Base-by-base conservation (phyloP, 805 yeast genomes). In the Lipomyces sp. region DNA sequence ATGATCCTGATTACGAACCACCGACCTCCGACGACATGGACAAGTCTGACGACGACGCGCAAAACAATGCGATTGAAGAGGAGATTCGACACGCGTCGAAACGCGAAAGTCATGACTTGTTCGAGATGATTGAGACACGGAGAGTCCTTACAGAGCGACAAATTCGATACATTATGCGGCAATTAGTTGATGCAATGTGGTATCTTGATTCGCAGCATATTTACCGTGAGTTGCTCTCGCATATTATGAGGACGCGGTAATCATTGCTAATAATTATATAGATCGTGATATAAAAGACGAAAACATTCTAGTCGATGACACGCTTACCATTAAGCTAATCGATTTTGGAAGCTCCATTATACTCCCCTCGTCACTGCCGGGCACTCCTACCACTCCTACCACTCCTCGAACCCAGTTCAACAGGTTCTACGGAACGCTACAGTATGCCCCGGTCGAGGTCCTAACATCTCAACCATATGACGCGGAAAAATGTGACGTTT, bases 271-370 rank as follows among this genome's bases (percentile, higher is more conserved):
- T 48, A 37, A 35, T 11, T 24, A 5, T 30, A n/a, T 18, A 59
- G 67, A 69, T 50, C 71, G 72, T 5, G 97, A 90, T 75, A 89
- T 90, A 71, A 90, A 90, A 74, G 97, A 90, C 76, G 97, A 90
- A 71, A 90, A 90, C 73, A 84, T 90, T 62, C 89, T 90, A 73
- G 89, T 91, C 58, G 96, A 91, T 74, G 87, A 87, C 63, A 82
- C 87, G 66, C 92, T 92, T 5, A 83, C 87, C 58, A 87, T 89
- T 60, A 90, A 90, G 74, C 78, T 90, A 68, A 90, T 90, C 74
- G 97, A 90, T 79, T 91, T 90, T 77, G 97, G 97, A 2, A 51
- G 61, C 29, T 69, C 72, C 18, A 63, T 64, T 29, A 48, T 64
- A 13, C 58, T 69, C 24, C 57, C 65, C 13, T 42, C 37, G 10